These are phyloP conservation scores for Agastache rugosa DNA, from an alignment of 257 asterid species.

Conservation along the genomic window DNA sequence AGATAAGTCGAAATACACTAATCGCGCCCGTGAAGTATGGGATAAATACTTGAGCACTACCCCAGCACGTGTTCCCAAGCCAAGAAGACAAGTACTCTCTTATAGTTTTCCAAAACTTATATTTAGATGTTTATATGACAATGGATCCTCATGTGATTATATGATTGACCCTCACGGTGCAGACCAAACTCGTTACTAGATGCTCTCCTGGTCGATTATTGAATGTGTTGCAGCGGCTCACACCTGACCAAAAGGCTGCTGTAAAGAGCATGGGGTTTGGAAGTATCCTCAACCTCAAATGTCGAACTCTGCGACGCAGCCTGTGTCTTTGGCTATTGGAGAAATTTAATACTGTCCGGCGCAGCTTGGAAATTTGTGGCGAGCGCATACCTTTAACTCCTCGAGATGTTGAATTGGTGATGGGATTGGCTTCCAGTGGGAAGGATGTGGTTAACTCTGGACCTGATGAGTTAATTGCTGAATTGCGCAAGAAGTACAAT, in stretches of 20 bases:
- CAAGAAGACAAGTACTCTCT: conserved; percentile 74
- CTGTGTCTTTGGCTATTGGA: conserved; percentile 95
- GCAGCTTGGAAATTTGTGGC: conserved; percentile 90
- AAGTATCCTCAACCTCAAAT: conserved; percentile 89
- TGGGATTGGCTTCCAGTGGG: conserved; percentile 93
- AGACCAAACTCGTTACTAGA: conserved; percentile 96
- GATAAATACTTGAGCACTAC: conserved; percentile 81
- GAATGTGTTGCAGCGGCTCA: conserved; percentile 79
- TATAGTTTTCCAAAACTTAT: conserved; percentile 23
- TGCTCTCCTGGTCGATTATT: conserved; percentile 97
- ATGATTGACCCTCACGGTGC: conserved; percentile 43
- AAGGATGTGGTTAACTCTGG: conserved; percentile 97
- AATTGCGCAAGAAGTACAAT: conserved; percentile 81
- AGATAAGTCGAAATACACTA: conserved; percentile 89
- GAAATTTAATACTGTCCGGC: conserved; percentile 83
- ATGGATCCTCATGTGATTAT: conserved; percentile 13
- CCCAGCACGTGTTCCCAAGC: conserved; percentile 87
- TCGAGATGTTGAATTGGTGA: conserved; percentile 91
- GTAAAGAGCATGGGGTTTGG: conserved; percentile 98
- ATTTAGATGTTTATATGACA: conserved; percentile 8
- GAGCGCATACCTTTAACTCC: conserved; percentile 95
- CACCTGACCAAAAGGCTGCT: conserved; percentile 82
- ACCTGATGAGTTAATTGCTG: conserved; percentile 83
- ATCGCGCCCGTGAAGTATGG: conserved; percentile 97
- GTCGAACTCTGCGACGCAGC: conserved; percentile 93